A percentile compares a stretch with the other conserved stretches of the same genome.
Evolutionary conservation across 176 grass and related monocot genomes (phyloP).

Genomic region (Chrysopogon serrulatus): DNA sequence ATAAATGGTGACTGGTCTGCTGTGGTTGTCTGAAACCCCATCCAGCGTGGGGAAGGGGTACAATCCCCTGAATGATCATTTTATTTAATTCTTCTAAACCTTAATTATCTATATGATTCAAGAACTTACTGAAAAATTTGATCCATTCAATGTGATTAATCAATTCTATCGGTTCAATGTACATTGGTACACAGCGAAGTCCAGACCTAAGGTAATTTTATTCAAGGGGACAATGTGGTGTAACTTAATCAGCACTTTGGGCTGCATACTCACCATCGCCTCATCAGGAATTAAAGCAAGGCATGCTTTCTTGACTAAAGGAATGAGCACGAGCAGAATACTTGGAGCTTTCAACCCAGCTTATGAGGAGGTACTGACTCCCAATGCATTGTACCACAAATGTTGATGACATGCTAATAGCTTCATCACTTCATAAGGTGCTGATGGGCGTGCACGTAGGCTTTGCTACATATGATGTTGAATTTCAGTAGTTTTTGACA

Average conservation of each 20-base stretch:
- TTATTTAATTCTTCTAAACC: not conserved
- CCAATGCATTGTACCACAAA: not conserved
- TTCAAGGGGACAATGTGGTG: conserved; percentile 40
- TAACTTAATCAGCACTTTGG: conserved; percentile 38
- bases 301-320: conserved; percentile 2
- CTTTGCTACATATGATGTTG: not conserved
- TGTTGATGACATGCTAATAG: conserved; percentile 5
- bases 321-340: conserved; percentile 20
- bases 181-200: not conserved
- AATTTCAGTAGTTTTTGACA: conserved; percentile 5
- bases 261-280: conserved; percentile 43
- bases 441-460: conserved; percentile 10
- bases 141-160: not conserved
- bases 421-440: conserved; percentile 28
- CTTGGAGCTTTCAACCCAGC: conserved; percentile 22
- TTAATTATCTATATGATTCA: not conserved
- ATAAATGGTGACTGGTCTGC: not conserved
- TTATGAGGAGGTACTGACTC: conserved; percentile 18
- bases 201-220: conserved; percentile 24
- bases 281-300: conserved; percentile 25
- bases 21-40: not conserved
- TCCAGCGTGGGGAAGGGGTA: not conserved
- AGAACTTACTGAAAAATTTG: not conserved
- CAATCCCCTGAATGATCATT: not conserved
- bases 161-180: not conserved